Evolutionary conservation across 176 grass and related monocot species (phyloP).

Genomic region (Eleusine indica): DNA sequence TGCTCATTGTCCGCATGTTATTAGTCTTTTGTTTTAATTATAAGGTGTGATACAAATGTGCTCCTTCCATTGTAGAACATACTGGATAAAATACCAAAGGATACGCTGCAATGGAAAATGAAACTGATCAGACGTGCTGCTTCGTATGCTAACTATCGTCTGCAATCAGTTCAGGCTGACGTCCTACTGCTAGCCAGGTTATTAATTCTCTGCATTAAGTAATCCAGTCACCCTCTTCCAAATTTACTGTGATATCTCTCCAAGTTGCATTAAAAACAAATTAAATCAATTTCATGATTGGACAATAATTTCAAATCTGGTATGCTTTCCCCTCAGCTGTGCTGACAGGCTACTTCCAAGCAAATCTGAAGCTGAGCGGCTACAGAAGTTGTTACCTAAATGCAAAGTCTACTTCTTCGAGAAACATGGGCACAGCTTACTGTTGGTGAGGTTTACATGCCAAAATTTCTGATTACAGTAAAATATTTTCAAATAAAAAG

Average conservation of each 20-base stretch:
- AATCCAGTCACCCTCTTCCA: not conserved
- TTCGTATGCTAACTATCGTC: slow-evolving; percentile 49
- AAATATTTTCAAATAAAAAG: not conserved
- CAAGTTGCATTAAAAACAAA: not conserved
- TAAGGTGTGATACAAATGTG: not conserved
- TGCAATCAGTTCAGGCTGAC: slow-evolving; percentile 60
- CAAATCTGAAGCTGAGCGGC: slow-evolving; percentile 62
- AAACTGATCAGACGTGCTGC: slow-evolving; percentile 48
- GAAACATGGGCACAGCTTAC: slow-evolving; percentile 70
- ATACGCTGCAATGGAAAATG: slow-evolving; percentile 65
- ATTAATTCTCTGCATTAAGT: slow-evolving; percentile 3
- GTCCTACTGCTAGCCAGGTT: slow-evolving; percentile 61
- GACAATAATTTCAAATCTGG: not conserved
- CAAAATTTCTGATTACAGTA: not conserved
- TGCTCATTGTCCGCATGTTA: not conserved
- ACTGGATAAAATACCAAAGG: slow-evolving; percentile 63
- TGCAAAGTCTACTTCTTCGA: slow-evolving; percentile 65
- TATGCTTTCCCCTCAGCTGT: slow-evolving; percentile 50
- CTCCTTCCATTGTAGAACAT: slow-evolving; percentile 49
- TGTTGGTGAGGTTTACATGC: slow-evolving; percentile 53
- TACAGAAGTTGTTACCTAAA: slow-evolving; percentile 52
- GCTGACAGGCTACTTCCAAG: slow-evolving; percentile 68
- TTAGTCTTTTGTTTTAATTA: not conserved
- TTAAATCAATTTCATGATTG: not conserved
- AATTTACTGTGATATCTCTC: slow-evolving; percentile 1